These are phyloP conservation scores for Fremontodendron californicum DNA, from an alignment of 345 rosid species.

Conservation along the genomic window DNA sequence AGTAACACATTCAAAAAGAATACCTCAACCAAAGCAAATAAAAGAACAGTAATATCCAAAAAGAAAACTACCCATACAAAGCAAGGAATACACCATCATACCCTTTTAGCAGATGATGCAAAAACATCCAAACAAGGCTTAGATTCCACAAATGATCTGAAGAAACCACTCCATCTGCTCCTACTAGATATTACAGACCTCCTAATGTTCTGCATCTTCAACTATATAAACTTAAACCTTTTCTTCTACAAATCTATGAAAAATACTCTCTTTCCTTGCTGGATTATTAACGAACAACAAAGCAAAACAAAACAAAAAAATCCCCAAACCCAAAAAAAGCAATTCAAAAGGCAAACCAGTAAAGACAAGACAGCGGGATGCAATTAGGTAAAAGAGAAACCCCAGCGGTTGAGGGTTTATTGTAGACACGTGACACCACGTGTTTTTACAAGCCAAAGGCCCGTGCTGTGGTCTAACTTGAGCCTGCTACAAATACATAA, in stretches of 20 bases:
- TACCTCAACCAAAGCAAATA: background rate
- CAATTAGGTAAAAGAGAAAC: constrained; percentile 3
- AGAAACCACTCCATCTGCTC: constrained; percentile 4
- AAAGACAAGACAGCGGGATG: background rate
- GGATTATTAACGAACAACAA: background rate
- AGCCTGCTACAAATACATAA: background rate
- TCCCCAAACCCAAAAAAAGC: background rate
- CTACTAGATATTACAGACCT: constrained; percentile 26
- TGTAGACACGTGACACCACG: background rate
- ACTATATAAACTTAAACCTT: background rate
- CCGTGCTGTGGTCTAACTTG: background rate
- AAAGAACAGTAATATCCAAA: background rate
- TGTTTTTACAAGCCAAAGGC: background rate
- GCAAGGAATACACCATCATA: background rate
- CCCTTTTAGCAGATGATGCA: constrained; percentile 22
- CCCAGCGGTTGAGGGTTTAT: constrained; percentile 14
- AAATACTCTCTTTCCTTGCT: background rate
- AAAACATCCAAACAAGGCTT: constrained; percentile 15
- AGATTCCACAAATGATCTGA: constrained; percentile 1
- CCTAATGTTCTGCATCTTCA: constrained; percentile 28
- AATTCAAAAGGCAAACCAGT: background rate
- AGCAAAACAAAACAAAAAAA: background rate
- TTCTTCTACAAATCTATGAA: background rate
- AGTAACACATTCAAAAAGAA: background rate
- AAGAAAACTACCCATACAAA: background rate